Evolutionary conservation across 2,329 filamentous ascomycete genomes (phyloP).

Genomic region (Diaporthe amygdali): DNA sequence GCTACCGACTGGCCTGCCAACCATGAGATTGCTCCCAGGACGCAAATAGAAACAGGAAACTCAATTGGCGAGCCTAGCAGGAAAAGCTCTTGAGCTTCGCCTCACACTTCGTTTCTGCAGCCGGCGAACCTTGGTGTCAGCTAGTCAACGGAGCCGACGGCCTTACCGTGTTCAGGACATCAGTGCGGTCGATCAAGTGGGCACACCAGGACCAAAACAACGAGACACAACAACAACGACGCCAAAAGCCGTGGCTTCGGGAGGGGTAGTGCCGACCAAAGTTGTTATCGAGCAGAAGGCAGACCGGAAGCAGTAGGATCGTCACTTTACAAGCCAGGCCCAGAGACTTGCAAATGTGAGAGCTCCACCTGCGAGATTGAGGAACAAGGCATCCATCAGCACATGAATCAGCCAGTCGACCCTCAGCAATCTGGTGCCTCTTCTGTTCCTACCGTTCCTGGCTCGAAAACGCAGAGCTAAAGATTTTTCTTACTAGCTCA

Average conservation of each 20-base stretch:
- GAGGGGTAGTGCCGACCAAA: too few relatives aligned
- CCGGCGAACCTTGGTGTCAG: neutral
- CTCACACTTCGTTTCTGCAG: neutral
- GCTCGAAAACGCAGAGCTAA: neutral
- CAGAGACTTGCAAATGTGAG: neutral
- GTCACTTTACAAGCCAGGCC: neutral
- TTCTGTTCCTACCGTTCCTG: neutral
- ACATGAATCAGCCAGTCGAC: slow-evolving; percentile 14
- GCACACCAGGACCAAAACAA: neutral
- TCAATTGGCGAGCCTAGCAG: neutral
- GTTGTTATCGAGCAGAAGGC: neutral
- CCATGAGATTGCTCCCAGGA: neutral
- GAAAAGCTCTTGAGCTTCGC: neutral
- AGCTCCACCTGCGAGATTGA: slow-evolving; percentile 14
- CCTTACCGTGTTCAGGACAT: neutral
- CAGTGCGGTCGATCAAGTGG: neutral
- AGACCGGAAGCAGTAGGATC: neutral
- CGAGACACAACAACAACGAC: neutral
- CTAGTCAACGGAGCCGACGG: neutral
- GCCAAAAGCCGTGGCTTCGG: too few relatives aligned
- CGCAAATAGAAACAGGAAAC: neutral
- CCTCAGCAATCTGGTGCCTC: slow-evolving; percentile 3
- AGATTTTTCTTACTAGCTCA: neutral
- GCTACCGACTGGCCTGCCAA: neutral
- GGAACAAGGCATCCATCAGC: neutral